Conservation (phyloP, 805 yeast species). For the Peterozyma toletana region DNA sequence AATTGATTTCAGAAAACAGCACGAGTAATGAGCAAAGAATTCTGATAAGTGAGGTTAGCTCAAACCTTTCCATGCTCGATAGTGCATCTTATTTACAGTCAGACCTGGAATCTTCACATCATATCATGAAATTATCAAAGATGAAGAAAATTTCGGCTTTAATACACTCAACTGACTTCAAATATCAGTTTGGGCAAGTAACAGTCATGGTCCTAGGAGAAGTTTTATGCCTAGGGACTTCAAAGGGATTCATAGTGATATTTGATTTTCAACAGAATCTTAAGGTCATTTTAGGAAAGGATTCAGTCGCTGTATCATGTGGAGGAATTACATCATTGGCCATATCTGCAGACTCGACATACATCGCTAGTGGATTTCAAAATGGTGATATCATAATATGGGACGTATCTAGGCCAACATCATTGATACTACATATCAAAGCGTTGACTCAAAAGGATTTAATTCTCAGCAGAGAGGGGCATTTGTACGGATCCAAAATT, state of each 20-base stretch:
- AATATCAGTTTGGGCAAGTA: conserved; percentile 40
- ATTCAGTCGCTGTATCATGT: conserved; percentile 20
- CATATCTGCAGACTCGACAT: conserved; percentile 62
- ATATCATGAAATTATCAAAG: conserved; percentile 8
- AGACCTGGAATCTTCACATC: not conserved
- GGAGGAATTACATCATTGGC: conserved; percentile 50
- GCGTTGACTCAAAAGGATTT: conserved; percentile 20
- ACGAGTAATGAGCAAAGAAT: not conserved
- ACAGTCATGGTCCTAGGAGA: conserved; percentile 35
- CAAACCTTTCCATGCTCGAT: too few relatives aligned
- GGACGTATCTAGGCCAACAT: conserved; percentile 38
- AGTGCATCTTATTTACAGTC: too few relatives aligned
- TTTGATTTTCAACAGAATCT: conserved; percentile 66
- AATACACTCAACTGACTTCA: conserved; percentile 13
- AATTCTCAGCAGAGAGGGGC: conserved; percentile 22
- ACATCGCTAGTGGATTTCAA: conserved; percentile 60
- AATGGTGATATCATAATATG: conserved; percentile 64
- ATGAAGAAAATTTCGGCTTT: conserved; percentile 16
- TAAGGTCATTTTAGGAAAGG: conserved; percentile 31
- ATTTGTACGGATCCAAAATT: conserved; percentile 29
- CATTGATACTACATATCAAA: conserved; percentile 20
- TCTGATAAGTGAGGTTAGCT: too few relatives aligned
- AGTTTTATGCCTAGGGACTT: conserved; percentile 61
- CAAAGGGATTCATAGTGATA: conserved; percentile 54
- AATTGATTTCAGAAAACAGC: not conserved